phyloP scores from a whole-genome alignment of 106 monocot species.

The Dendrobium officinale region DNA sequence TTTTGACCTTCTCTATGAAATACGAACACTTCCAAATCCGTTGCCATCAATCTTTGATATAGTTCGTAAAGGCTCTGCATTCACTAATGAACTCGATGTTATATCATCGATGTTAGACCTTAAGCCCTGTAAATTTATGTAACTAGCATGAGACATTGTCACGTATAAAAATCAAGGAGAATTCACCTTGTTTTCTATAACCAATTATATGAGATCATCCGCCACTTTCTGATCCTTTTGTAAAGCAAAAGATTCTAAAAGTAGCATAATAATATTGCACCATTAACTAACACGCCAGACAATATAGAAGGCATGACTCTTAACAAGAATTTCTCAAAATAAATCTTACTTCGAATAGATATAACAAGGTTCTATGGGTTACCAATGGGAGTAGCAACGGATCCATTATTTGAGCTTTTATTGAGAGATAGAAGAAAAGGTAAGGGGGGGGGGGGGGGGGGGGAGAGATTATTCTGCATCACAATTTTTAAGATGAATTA shows the following conservation, averaged over 20 bases:
- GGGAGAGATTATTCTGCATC: conserved; percentile 34
- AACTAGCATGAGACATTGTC: conserved; percentile 19
- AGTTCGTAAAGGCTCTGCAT: background rate
- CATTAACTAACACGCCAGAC: conserved; percentile 25
- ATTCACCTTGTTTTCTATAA: conserved; percentile 14
- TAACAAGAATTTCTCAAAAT: conserved; percentile 32
- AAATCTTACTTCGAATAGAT: conserved; percentile 36
- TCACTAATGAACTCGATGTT: background rate
- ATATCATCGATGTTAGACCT: background rate
- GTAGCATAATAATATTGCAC: conserved; percentile 14
- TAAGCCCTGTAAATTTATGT: background rate
- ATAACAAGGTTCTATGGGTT: conserved; percentile 48
- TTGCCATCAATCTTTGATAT: background rate
- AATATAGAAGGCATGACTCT: conserved; percentile 34
- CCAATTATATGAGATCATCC: background rate
- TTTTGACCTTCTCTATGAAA: conserved; percentile 8
- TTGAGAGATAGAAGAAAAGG: conserved; percentile 44
- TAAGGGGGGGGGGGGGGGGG: conserved; percentile 23
- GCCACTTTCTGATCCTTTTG: conserved; percentile 15
- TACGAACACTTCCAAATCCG: background rate
- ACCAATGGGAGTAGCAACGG: conserved; percentile 38
- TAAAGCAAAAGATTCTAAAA: conserved; percentile 27
- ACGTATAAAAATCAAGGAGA: conserved; percentile 24
- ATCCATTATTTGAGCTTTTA: conserved; percentile 42
- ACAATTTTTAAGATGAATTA: conserved; percentile 41